A percentile compares a stretch with the other conserved stretches of the same genome.
Evolutionary conservation across 2,329 filamentous ascomycete genomes (phyloP).

Genomic region (Ambrosiella xylebori): DNA sequence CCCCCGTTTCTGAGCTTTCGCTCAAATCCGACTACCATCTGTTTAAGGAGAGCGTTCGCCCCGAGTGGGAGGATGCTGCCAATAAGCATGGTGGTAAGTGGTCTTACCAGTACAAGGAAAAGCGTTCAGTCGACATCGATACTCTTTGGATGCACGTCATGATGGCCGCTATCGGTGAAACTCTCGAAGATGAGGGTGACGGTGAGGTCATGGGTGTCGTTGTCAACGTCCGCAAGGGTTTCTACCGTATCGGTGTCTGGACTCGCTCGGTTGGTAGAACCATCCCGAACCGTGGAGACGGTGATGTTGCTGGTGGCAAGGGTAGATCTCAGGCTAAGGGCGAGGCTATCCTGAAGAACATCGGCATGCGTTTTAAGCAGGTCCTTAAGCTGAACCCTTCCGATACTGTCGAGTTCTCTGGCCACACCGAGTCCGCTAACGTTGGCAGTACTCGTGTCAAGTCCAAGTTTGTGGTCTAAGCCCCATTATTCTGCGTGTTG

Average conservation of each 20-base stretch:
- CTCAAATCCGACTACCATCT: conserved; percentile 99
- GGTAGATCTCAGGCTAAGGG: conserved; percentile 66
- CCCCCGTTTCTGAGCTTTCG: conserved; percentile 82
- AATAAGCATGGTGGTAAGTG: conserved; percentile 99
- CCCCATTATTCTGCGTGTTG: neutral
- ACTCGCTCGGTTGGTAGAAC: conserved; percentile 83
- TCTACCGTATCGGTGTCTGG: conserved; percentile 96
- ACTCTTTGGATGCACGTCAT: conserved; percentile 94
- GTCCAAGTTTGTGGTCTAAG: conserved; percentile 76
- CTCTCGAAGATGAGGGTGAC: conserved; percentile 82
- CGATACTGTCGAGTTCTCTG: conserved; percentile 84
- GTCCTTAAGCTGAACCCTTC: conserved; percentile 60
- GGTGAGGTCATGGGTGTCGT: conserved; percentile 99
- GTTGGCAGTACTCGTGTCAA: conserved; percentile 88
- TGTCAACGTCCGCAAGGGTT: conserved; percentile 94
- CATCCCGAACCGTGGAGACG: conserved; percentile 57
- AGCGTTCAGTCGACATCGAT: conserved; percentile 79
- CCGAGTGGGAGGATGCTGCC: conserved; percentile 95
- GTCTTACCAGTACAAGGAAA: conserved; percentile 97
- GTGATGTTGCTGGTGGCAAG: conserved; percentile 57
- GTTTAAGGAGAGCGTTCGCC: conserved; percentile 92
- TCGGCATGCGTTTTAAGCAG: conserved; percentile 85
- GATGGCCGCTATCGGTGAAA: conserved; percentile 92
- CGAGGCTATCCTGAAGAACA: conserved; percentile 64
- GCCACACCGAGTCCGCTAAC: conserved; percentile 86